These are phyloP conservation scores for Colletotrichum eleusines DNA, from an alignment of 2,329 filamentous ascomycete species.

Conservation along the genomic window DNA sequence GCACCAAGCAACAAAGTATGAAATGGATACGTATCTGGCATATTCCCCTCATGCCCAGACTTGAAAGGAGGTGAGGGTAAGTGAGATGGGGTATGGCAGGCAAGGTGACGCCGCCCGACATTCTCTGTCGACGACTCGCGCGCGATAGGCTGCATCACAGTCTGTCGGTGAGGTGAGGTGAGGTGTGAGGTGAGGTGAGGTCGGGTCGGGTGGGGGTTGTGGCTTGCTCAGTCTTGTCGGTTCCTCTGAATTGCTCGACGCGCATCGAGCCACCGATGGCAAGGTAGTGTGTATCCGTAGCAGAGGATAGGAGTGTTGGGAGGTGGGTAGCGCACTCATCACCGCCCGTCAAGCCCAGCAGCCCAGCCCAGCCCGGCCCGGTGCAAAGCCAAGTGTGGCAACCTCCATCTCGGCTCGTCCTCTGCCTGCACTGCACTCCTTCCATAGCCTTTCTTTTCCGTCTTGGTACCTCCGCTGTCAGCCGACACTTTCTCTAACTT, in stretches of 20 bases:
- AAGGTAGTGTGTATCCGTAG: not conserved
- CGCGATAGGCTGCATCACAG: not conserved
- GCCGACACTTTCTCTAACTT: constrained; percentile 17
- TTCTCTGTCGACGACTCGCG: constrained; percentile 5
- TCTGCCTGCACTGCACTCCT: not conserved
- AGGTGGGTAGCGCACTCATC: constrained; percentile 7
- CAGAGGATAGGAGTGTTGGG: not conserved
- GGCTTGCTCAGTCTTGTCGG: constrained; percentile 4
- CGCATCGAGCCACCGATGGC: not conserved
- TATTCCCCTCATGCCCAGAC: not conserved
- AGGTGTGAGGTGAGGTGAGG: not conserved
- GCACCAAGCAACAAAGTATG: not conserved
- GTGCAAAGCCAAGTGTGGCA: constrained; percentile 7
- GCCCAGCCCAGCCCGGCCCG: constrained; percentile 10
- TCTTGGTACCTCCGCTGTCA: constrained; percentile 11
- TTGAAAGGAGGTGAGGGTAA: constrained; percentile 12
- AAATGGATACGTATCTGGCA: constrained; percentile 17
- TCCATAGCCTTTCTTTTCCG: not conserved
- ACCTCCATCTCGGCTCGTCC: constrained; percentile 12
- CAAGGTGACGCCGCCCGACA: constrained; percentile 24
- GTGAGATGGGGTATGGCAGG: constrained; percentile 22
- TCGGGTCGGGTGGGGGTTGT: not conserved
- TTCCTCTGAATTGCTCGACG: too few relatives aligned
- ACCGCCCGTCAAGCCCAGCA: constrained; percentile 14
- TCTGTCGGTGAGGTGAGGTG: not conserved